Evolutionary conservation across 148 eudicot genomes (phyloP), one percentile per base, ranked within the genome.

Genomic region (Chenopodium suecicum): DNA sequence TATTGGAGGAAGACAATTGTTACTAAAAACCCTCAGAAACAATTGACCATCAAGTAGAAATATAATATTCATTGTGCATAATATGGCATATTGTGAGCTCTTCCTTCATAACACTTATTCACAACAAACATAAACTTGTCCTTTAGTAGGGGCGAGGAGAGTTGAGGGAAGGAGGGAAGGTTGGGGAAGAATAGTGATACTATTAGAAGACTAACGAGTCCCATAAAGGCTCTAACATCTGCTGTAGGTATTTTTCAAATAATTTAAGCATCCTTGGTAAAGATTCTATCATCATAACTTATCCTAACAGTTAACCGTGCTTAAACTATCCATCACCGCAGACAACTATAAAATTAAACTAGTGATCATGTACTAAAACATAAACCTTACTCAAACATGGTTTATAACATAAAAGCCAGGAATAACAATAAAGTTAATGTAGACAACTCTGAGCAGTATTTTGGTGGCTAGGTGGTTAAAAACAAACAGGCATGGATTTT

Each of bases 21-120:
- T 65, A 80, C 12, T 14, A 25, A 73, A 62, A 14, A 71, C 23
- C 32, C 25, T 25, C 29, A 44, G 14, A 72, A n/a, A 4, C 0
- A 1, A 60, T 41, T 22, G 71, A n/a, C 7, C 23, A 44, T 44
- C 7, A 37, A 44, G 58, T 23, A 27, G 44, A 16, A 9, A 37
- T 52, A 73, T 48, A 27, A 29, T 70, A 34, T 73, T 4, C 32
- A 17, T 58, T 12, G 27, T 29, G 27, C 74, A 25, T 29, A 66
- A 78, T 32, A 29, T 9, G 73, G 44, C 41, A 78, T 16, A 17
- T 67, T 67, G 27, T 10, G 73, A 66, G 60, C 80, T 41, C 74
- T 48, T 78, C 10, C 60, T 31, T 8, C 10, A 50, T 44, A 67
- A 20, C 9, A 65, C 19, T 27, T 29, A 17, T 67, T 46, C 71